A percentile compares a stretch with the other conserved stretches of the same genome.
phyloP scores from a whole-genome alignment of 352 stramenopile species.

The Hyaloperonospora brassicae region DNA sequence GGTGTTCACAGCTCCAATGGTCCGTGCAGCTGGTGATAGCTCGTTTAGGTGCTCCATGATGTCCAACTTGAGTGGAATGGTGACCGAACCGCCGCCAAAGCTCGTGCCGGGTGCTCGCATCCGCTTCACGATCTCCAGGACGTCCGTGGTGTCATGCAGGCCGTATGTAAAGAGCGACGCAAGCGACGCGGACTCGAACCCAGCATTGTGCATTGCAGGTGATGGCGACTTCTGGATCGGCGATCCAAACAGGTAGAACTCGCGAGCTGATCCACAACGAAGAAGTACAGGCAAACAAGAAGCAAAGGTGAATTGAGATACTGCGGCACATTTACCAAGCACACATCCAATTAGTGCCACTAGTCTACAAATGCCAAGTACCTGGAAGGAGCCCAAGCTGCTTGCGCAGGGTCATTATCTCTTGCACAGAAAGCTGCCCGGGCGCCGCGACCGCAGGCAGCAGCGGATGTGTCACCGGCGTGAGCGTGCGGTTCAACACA shows the following conservation, averaged over 20 bases:
- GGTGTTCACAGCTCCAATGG: conserved; percentile 99
- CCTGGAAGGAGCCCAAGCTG: conserved; percentile 78
- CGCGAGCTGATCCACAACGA: conserved; percentile 31
- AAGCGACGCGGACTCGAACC: conserved; percentile 83
- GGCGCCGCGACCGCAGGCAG: conserved; percentile 91
- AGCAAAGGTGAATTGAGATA: conserved; percentile 16
- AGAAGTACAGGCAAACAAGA: no score
- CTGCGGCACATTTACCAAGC: conserved; percentile 14
- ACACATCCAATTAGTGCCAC: conserved; percentile 4
- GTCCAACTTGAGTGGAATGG: conserved; percentile 95
- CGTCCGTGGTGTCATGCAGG: conserved; percentile 62
- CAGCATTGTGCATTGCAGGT: conserved; percentile 95
- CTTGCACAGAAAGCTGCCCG: conserved; percentile 90
- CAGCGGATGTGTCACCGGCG: conserved; percentile 91
- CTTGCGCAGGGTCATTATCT: conserved; percentile 88
- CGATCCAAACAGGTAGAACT: conserved; percentile 94
- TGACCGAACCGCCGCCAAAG: conserved; percentile 95
- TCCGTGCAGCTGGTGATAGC: conserved; percentile 86
- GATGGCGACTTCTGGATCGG: conserved; percentile 95
- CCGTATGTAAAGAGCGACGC: conserved; percentile 85
- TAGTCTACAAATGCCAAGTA: conserved; percentile 40
- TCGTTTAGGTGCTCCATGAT: conserved; percentile 92
- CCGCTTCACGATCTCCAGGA: conserved; percentile 34
- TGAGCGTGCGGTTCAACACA: conserved; percentile 93
- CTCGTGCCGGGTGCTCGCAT: conserved; percentile 28